Base-by-base conservation (phyloP, 192 early-diverging fungal genomes). In the Rhizophagus prolifer region DNA sequence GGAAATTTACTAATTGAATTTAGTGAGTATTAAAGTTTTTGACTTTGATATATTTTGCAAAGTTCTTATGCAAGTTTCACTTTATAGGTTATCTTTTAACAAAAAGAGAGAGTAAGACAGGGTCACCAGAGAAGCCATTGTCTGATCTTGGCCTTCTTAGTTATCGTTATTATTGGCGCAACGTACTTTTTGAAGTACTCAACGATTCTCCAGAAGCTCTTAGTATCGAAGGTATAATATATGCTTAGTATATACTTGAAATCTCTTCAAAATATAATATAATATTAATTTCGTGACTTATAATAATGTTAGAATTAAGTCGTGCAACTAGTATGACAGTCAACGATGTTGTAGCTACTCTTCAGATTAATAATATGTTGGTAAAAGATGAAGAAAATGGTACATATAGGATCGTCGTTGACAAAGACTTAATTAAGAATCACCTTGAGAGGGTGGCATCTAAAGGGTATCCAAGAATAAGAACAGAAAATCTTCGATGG, bases 1-100 rank as follows among this genome's bases (percentile, higher is more conserved):
- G 96, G 96, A n/a, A 90, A 95, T 73, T 84, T 94, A 41, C 81
- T 98, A 74, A 98, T 97, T 38, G 96, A 96, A 78, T 95, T 98
- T 69, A 96, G 94, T 89, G 85, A 81, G 85, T 82, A 46, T 70
- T 16, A 9, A 67, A 31, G 4, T 10, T 76, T 28, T n/a, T 59
- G 7, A 38, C 31, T 8, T 58, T 13, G 12, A 19, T 79, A n/a
- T 30, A n/a, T 34, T 64, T 78, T 54, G 19, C 61, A 9, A 19
- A 31, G 60, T 50, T 23, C 63, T 13, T 23, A 30, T 3, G 1
- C 74, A 28, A 50, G n/a, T 46, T 26, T 69, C 54, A 58, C 26
- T 28, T 62, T 28, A 60, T 70, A 90, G 88, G 94, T 75, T 97
- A 97, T 71, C 80, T 95, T 46, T 80, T 98, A 13, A 90, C 91